Conservation (phyloP, 106 monocot species). For the Dendrobium catenatum region DNA sequence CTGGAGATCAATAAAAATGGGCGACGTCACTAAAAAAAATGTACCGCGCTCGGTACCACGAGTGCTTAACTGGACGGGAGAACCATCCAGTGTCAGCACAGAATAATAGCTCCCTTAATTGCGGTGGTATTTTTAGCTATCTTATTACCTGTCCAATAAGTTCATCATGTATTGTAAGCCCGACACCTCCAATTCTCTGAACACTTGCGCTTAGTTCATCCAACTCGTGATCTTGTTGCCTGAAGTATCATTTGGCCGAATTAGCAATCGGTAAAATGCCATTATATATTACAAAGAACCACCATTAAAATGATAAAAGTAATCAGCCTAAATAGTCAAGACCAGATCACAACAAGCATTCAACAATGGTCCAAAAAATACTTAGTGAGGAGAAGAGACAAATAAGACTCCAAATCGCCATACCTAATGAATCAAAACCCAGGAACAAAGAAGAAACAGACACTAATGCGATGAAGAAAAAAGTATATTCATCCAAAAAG, state of each 20-base stretch:
- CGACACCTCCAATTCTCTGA: conserved; percentile 79
- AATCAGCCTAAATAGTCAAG: not conserved
- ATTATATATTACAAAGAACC: not conserved
- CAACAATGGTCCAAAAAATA: not conserved
- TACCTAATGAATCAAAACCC: too few relatives aligned
- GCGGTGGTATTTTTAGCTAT: not conserved
- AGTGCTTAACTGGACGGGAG: too few relatives aligned
- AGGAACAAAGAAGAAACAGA: too few relatives aligned
- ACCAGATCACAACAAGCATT: not conserved
- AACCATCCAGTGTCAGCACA: too few relatives aligned
- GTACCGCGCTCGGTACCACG: too few relatives aligned
- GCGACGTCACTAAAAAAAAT: too few relatives aligned
- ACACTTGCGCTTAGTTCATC: conserved; percentile 91
- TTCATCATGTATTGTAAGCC: conserved; percentile 94
- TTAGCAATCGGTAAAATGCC: not conserved
- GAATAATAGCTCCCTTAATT: too few relatives aligned
- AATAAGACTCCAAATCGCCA: too few relatives aligned
- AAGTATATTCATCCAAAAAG: too few relatives aligned
- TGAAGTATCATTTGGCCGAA: conserved; percentile 16
- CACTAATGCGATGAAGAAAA: too few relatives aligned
- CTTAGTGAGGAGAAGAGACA: too few relatives aligned
- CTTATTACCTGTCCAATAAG: conserved; percentile 67
- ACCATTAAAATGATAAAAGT: not conserved
- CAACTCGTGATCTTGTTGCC: conserved; percentile 94
- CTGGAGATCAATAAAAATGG: too few relatives aligned